Evolutionary conservation across 345 rosid species (phyloP).

Genomic region (Eutrema heterophyllum): DNA sequence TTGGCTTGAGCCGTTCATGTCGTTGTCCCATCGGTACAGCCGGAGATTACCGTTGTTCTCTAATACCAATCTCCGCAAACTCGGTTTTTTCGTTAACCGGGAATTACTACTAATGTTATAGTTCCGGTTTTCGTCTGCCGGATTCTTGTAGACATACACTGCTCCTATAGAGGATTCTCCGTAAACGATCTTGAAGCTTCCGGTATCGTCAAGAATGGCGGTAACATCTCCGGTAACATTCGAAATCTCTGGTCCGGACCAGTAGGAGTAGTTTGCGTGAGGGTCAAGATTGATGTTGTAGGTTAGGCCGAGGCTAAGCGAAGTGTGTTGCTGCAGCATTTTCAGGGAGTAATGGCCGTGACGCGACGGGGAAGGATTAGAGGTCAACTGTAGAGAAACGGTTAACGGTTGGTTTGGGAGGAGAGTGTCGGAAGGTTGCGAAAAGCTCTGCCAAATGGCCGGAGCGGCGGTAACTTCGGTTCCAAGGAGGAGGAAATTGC

Average conservation of each 20-base stretch:
- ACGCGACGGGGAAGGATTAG: constrained; percentile 38
- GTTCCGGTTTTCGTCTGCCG: constrained; percentile 42
- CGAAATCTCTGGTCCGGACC: constrained; percentile 85
- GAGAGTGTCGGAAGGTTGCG: constrained; percentile 77
- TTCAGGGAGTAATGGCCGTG: constrained; percentile 72
- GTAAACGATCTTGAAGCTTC: constrained; percentile 80
- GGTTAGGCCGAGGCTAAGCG: constrained; percentile 77
- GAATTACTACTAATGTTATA: constrained; percentile 25
- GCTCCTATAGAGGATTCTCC: constrained; percentile 75
- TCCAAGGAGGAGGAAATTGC: constrained; percentile 63
- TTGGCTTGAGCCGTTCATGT: constrained; percentile 67
- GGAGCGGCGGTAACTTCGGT: constrained; percentile 26
- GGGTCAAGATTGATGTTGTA: constrained; percentile 42
- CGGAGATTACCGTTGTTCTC: constrained; percentile 78
- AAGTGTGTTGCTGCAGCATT: constrained; percentile 82
- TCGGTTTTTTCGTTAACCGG: constrained; percentile 19
- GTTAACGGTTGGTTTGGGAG: constrained; percentile 81
- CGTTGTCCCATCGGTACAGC: constrained; percentile 77
- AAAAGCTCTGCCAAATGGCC: constrained; percentile 72
- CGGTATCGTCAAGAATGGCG: constrained; percentile 65
- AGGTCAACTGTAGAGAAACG: constrained; percentile 63
- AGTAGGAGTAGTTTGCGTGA: constrained; percentile 69
- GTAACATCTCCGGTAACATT: constrained; percentile 78
- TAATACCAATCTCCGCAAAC: constrained; percentile 55
- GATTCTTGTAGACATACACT: constrained; percentile 69